Percentiles rank a stretch among this genome's conserved stretches.
phyloP scores from a whole-genome alignment of 768 basidiomycete species.

The Termitomyces sp. region DNA sequence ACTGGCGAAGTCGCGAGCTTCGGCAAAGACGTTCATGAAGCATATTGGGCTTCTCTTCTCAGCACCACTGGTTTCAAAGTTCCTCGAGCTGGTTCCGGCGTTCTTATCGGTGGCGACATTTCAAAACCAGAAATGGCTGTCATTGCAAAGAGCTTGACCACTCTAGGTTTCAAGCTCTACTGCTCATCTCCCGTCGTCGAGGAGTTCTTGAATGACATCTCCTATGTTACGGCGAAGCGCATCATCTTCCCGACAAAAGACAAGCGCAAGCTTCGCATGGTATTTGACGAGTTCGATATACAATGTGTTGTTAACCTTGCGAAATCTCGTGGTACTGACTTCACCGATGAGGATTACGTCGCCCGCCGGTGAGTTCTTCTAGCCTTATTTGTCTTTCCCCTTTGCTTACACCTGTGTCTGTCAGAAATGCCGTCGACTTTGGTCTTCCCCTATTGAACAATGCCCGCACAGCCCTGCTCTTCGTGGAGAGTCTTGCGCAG shows the following conservation, averaged over 20 bases:
- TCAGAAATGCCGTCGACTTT: slow-evolving; percentile 92
- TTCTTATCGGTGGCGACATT: slow-evolving; percentile 90
- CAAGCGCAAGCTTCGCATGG: slow-evolving; percentile 91
- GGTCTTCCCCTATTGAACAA: slow-evolving; percentile 91
- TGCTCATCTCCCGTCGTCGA: slow-evolving; percentile 81
- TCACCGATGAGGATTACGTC: slow-evolving; percentile 93
- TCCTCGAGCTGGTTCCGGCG: slow-evolving; percentile 79
- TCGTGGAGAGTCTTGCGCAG: slow-evolving; percentile 82
- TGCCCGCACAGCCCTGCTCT: slow-evolving; percentile 81
- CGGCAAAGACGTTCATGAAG: slow-evolving; percentile 90
- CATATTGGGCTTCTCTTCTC: slow-evolving; percentile 92
- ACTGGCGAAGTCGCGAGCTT: slow-evolving; percentile 98
- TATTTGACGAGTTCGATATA: slow-evolving; percentile 93
- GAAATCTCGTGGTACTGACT: slow-evolving; percentile 66
- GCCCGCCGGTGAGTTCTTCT: slow-evolving; percentile 68
- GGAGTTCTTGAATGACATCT: slow-evolving; percentile 72
- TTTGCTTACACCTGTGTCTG: slow-evolving; percentile 3
- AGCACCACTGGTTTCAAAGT: slow-evolving; percentile 96
- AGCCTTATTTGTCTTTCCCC: neutral
- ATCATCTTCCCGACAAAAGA: slow-evolving; percentile 97
- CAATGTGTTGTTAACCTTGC: slow-evolving; percentile 94
- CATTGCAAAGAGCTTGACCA: slow-evolving; percentile 75
- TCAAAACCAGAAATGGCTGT: slow-evolving; percentile 81
- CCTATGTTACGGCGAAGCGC: slow-evolving; percentile 76
- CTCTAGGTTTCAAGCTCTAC: slow-evolving; percentile 94